Evolutionary conservation across 1,284 basidiomycete species (phyloP).

Genomic region (Sanghuangporus weigelae): DNA sequence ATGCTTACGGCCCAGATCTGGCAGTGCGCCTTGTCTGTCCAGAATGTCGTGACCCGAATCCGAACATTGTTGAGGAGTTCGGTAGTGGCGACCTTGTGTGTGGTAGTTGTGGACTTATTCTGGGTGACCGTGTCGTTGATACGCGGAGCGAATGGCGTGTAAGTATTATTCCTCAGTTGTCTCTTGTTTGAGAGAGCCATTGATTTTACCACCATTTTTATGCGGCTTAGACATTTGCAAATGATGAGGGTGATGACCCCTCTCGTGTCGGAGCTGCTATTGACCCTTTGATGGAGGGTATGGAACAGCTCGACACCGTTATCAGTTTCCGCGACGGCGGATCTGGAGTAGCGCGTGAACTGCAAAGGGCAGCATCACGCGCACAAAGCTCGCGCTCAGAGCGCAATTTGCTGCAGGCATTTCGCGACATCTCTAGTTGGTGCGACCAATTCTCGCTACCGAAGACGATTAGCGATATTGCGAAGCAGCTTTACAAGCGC

Average conservation of each 20-base stretch:
- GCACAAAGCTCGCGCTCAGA: slow-evolving; percentile 75
- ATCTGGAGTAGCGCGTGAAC: slow-evolving; percentile 85
- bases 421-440: slow-evolving; percentile 88
- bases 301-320: slow-evolving; percentile 90
- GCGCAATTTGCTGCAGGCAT: slow-evolving; percentile 82
- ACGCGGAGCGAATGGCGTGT: slow-evolving; percentile 97
- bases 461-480: slow-evolving; percentile 92
- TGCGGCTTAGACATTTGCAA: slow-evolving; percentile 85
- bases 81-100: slow-evolving; percentile 97
- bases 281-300: slow-evolving; percentile 90
- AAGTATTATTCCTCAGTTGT: slow-evolving; percentile 37
- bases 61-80: slow-evolving; percentile 96
- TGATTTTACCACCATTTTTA: slow-evolving; percentile 23
- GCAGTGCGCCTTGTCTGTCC: slow-evolving; percentile 91
- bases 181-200: slow-evolving; percentile 19
- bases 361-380: slow-evolving; percentile 86
- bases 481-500: slow-evolving; percentile 95
- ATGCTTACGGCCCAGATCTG: slow-evolving; percentile 72
- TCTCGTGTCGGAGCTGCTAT: slow-evolving; percentile 98
- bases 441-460: slow-evolving; percentile 95
- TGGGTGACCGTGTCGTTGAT: slow-evolving; percentile 96
- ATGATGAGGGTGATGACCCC: slow-evolving; percentile 98
- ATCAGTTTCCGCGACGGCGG: slow-evolving; percentile 95
- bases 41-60: slow-evolving; percentile 89
- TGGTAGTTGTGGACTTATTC: slow-evolving; percentile 90